These are phyloP conservation scores for Backusella macrospora DNA, from an alignment of 192 early-diverging fungal species.

Conservation along the genomic window DNA sequence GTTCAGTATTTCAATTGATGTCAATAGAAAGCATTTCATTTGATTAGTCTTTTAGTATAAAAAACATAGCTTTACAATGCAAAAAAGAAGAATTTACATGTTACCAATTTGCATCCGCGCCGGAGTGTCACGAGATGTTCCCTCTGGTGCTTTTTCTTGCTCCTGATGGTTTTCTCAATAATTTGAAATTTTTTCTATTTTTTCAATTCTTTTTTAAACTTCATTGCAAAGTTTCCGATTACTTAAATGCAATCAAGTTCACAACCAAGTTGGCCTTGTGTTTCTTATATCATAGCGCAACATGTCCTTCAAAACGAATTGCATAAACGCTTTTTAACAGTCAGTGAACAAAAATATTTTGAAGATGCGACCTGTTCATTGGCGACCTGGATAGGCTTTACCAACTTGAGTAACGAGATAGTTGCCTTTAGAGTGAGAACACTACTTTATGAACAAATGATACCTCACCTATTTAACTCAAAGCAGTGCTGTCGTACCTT, in stretches of 20 bases:
- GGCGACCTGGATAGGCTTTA: conserved; percentile 24
- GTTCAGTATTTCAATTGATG: no score
- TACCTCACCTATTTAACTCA: conserved; percentile 58
- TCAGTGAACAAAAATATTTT: conserved; percentile 26
- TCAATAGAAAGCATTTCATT: no score
- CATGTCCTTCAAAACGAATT: conserved; percentile 19
- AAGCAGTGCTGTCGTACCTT: conserved; percentile 39
- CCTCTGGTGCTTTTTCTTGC: no score
- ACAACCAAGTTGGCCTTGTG: conserved; percentile 13
- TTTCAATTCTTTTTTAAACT: not conserved
- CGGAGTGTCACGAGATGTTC: no score
- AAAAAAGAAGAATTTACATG: no score
- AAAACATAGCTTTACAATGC: no score
- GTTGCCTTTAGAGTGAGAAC: conserved; percentile 69
- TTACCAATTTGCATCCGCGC: no score
- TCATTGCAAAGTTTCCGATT: not conserved
- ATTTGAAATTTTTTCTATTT: not conserved
- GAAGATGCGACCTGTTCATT: conserved; percentile 20
- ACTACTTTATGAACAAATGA: conserved; percentile 78
- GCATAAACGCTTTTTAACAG: conserved; percentile 18
- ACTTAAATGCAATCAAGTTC: conserved; percentile 6
- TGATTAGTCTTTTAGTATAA: no score
- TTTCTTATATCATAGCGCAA: conserved; percentile 22
- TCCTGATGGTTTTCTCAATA: no score
- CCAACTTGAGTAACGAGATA: conserved; percentile 18